Base-by-base conservation (phyloP, 2,329 filamentous ascomycete species). In the Xenoacremonium recifei region DNA sequence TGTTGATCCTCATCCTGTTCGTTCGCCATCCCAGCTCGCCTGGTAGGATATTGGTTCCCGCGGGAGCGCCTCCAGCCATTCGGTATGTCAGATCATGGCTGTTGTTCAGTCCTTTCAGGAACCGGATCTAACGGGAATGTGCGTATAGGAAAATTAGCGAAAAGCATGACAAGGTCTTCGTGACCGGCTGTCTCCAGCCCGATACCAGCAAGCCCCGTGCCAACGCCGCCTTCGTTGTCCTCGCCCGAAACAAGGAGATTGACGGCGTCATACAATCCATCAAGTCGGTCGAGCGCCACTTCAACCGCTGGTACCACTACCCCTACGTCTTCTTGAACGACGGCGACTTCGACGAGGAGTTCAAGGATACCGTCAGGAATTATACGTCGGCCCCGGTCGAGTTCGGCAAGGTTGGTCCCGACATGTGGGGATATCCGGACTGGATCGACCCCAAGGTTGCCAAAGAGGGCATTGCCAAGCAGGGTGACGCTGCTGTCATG, bases 261-360 rank as follows among this genome's bases (percentile, higher is more conserved):
- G 91, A 96, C 1, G 93, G 93, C 46, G 93, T 99, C 29, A 82
- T 99, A 51, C 89, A 97, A 67, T 97, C 93, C 9, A 80, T 99
- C 66, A 96, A 96, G 73, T 97, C 92, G 32, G 91, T 99, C 54
- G 93, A 99, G 73, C 82, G 93, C 57, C 93, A 99, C 69, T 99
- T 99, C 80, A 99, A 99, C 70, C 82, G 91, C 54, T 99, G 92
- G 91, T 99, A 90, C 66, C 83, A 97, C 68, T 99, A 99, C 66
- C 93, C 93, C 19, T 99, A 97, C 63, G 92, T 97, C 55, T 97
- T 99, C 67, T 75, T 99, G 55, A 99, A 99, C 69, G 92, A 99
- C 60, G 93, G 86, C 50, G 91, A 97, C 44, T 99, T 99, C 78
- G 91, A 97, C 68, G 82, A 89, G 60, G 88, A 84, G 11, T 99